Evolutionary conservation across 306 rosid species (phyloP).

Genomic region (Malus sylvestris): DNA sequence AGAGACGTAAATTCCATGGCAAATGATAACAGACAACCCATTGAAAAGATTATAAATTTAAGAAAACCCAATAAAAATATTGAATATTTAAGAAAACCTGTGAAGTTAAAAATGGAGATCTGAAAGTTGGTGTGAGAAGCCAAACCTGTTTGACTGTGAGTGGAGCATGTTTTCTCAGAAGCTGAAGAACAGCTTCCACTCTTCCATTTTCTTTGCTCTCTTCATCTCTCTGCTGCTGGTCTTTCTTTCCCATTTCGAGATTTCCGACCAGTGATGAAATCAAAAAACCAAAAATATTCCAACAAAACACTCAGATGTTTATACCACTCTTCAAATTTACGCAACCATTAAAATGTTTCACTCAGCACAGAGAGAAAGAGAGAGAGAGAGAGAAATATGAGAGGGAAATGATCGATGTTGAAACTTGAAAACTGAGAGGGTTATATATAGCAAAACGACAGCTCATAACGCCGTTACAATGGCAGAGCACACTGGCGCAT

Average conservation of each 20-base stretch:
- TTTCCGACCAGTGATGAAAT: not conserved
- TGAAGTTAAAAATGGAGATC: not conserved
- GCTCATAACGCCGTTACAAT: slow-evolving; percentile 70
- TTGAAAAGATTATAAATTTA: not conserved
- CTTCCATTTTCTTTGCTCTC: slow-evolving; percentile 15
- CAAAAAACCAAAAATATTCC: not conserved
- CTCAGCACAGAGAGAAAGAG: not conserved
- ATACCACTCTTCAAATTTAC: slow-evolving; percentile 79
- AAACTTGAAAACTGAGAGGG: slow-evolving; percentile 8
- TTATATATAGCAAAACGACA: slow-evolving; percentile 57
- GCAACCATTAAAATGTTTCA: slow-evolving; percentile 43
- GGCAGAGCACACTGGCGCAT: slow-evolving; percentile 9
- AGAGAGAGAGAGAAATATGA: slow-evolving; percentile 4
- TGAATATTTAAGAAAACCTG: not conserved
- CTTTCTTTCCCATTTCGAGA: slow-evolving; percentile 79
- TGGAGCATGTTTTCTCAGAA: slow-evolving; percentile 74
- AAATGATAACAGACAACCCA: not conserved
- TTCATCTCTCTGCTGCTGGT: slow-evolving; percentile 1
- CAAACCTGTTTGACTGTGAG: slow-evolving; percentile 75
- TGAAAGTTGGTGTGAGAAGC: not conserved
- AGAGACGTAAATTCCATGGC: not conserved
- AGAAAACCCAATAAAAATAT: not conserved
- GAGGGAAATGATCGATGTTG: slow-evolving; percentile 5
- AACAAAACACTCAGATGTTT: slow-evolving; percentile 30
- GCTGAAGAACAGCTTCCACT: slow-evolving; percentile 72